These are phyloP conservation scores for Alloascoidea hylecoeti DNA, from an alignment of 805 yeast genomes.

Conservation along the genomic window DNA sequence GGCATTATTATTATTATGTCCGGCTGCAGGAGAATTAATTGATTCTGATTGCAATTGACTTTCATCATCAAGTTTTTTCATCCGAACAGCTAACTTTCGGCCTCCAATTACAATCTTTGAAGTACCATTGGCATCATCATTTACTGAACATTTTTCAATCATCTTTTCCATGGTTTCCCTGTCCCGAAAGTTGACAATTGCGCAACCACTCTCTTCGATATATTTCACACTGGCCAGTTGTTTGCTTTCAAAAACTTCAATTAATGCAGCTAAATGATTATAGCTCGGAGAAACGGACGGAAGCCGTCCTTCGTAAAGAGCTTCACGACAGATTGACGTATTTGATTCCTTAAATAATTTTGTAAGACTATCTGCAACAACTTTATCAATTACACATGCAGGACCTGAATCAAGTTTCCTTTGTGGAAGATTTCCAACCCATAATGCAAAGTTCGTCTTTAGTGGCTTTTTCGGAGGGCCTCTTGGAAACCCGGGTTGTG, in stretches of 20 bases:
- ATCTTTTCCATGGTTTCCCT: not conserved
- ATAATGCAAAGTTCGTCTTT: constrained; percentile 19
- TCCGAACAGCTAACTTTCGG: not conserved
- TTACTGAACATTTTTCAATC: not conserved
- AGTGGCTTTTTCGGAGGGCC: constrained; percentile 22
- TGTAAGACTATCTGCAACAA: not conserved
- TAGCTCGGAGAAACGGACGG: not conserved
- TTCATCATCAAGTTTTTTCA: too few relatives aligned
- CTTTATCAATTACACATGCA: too few relatives aligned
- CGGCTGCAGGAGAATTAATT: too few relatives aligned
- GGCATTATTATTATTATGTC: too few relatives aligned
- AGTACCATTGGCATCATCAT: not conserved
- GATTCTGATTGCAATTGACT: too few relatives aligned
- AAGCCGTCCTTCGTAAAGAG: not conserved
- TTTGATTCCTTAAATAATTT: constrained; percentile 7
- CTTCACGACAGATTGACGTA: not conserved
- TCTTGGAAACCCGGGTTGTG: too few relatives aligned
- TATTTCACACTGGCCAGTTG: not conserved
- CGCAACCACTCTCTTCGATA: constrained; percentile 1
- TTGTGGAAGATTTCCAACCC: constrained; percentile 29
- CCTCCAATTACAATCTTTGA: not conserved
- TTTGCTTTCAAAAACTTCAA: not conserved
- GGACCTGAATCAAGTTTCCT: constrained; percentile 4
- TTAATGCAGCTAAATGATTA: not conserved
- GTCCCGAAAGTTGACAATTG: not conserved